Base-by-base conservation (phyloP, 2,329 filamentous ascomycete genomes). In the Trichophyton simii region DNA sequence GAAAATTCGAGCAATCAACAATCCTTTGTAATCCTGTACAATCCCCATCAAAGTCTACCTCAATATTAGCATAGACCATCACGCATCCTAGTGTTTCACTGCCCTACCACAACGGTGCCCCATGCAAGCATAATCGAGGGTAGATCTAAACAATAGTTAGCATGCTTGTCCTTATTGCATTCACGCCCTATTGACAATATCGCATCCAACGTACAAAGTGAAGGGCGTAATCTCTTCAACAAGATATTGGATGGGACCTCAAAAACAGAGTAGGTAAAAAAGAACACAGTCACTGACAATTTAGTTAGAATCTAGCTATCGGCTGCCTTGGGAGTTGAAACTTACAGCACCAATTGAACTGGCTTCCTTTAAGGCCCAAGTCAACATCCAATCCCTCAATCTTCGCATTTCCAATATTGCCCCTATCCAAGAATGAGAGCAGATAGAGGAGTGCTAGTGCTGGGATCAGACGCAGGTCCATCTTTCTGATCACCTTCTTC, bases 1-100 rank as follows among this genome's bases (percentile, higher is more conserved):
- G 66, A 81, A 79, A 60, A 80, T 73, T 3, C 79, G 75, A 6
- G 76, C 72, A 1, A 72, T 72, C 34, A 81, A 71, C 38, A 82
- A 73, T 0, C 79, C 79, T 2, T 71, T 67, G 59, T 78, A 76
- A 61, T 75, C 76, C 57, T 79, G 72, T 1, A 76, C 76, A 2
- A 80, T 68, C 5, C 79, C 79, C 71, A 79, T 81, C 55, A 81
- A 68, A 0, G 79, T 81, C 50, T 70, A 58, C 25, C 31, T 22
- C 3, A 36, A 20, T 15, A 8, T 61, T 60, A 58, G 48, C 48
- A 44, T 57, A 9, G 18, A 41, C 4, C 22, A 34, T 28, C n/a
- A 44, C 28, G 31, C 42, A 36, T 22, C 11, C 18, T 38, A 25
- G 13, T 2, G 38, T 22, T n/a, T 54, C 22, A 25, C 38, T 31